These are phyloP conservation scores for Eimeria sp. DNA, from an alignment of 169 alveolate genomes.

Conservation along the genomic window DNA sequence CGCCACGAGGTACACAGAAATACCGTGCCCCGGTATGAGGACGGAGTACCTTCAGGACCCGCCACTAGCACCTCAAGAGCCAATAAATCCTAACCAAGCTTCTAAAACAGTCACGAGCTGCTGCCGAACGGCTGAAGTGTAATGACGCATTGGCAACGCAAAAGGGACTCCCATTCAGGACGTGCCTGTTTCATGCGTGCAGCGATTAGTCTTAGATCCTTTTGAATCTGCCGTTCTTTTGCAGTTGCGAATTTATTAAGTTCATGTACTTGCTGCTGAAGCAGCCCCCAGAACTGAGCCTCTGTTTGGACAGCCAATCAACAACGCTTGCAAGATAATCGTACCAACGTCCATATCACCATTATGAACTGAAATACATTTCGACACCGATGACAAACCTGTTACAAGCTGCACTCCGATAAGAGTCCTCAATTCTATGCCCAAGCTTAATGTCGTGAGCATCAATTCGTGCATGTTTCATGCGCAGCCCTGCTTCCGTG, in stretches of 20 bases:
- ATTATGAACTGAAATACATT: neutral
- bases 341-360: neutral
- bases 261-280: slow-evolving; percentile 81
- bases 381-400: neutral
- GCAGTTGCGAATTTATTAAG: slow-evolving; percentile 68
- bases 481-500: no score
- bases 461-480: neutral
- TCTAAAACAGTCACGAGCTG: neutral
- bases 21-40: neutral
- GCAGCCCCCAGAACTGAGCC: slow-evolving; percentile 78
- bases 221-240: slow-evolving; percentile 60
- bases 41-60: neutral
- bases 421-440: neutral
- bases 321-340: neutral
- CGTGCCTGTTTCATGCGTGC: slow-evolving; percentile 72
- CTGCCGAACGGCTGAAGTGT: neutral
- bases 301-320: slow-evolving; percentile 44
- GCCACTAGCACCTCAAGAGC: neutral
- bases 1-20: neutral
- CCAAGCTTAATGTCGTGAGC: neutral
- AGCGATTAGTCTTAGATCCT: slow-evolving; percentile 50
- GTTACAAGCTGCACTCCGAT: neutral
- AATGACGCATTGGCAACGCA: neutral
- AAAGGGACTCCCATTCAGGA: neutral
- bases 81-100: neutral